phyloP scores from a whole-genome alignment of 345 rosid species.

The Rhodamnia rubescens region DNA sequence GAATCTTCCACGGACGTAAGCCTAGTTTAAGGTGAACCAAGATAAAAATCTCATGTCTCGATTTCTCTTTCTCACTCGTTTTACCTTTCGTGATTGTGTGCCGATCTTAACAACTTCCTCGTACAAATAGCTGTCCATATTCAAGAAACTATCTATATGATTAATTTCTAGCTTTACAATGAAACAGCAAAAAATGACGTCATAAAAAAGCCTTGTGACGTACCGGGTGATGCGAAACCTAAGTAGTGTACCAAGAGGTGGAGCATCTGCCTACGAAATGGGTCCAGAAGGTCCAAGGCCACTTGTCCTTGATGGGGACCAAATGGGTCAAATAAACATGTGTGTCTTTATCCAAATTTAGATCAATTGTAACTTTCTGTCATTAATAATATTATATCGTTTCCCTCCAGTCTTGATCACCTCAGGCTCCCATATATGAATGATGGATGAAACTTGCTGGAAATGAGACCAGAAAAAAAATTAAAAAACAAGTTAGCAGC shows the following conservation, averaged over 20 bases:
- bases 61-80: too few relatives aligned
- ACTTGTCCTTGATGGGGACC: neutral
- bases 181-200: neutral
- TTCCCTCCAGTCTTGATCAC: neutral
- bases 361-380: neutral
- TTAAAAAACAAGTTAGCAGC: neutral
- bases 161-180: neutral
- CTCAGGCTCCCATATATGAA: neutral
- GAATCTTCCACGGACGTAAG: too few relatives aligned
- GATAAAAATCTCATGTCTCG: too few relatives aligned
- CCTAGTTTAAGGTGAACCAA: too few relatives aligned
- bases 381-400: neutral
- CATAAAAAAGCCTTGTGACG: neutral
- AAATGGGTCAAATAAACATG: neutral
- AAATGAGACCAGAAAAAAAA: neutral
- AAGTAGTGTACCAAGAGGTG: neutral
- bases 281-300: neutral
- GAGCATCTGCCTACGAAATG: neutral
- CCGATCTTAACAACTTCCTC: too few relatives aligned
- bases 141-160: neutral
- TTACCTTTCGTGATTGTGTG: too few relatives aligned
- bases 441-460: neutral
- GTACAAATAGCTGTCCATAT: neutral
- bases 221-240: neutral
- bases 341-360: neutral